Base-by-base conservation (phyloP, 2,329 filamentous ascomycete species). In the Pseudogymnoascus sp. region DNA sequence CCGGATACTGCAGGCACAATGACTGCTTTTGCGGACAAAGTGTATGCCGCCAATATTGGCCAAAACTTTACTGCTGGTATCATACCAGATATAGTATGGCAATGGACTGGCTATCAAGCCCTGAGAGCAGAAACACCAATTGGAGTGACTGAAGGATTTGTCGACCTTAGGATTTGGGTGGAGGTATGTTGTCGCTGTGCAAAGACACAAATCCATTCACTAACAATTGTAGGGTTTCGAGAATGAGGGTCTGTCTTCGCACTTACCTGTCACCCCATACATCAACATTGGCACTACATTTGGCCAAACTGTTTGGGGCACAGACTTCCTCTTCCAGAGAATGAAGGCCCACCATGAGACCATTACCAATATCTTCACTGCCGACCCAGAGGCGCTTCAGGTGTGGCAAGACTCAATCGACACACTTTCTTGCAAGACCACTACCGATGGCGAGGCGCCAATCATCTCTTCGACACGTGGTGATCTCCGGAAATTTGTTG, bases 271-370 rank as follows among this genome's bases (percentile, higher is more conserved):
- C 8, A 33, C 28, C n/a, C 28, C n/a, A 7, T 53, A 33, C 12
- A 53, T 53, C 47, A 20, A 53, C n/a, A 53, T 53, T 35, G 47
- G 47, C 47, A 53, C 47, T 20, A 53, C 28, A 53, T 53, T 33
- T 18, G 47, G 47, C 47, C 28, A 53, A 33, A 53, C 47, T 18
- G 25, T 53, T 7, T 53, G 47, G 47, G n/a, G 47, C 47, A 53
- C 47, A n/a, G 47, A 53, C 28, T 53, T 53, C 25, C 28, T 53
- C 12, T 33, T 12, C 28, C 15, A 53, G 9, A 53, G 47, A 53
- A 53, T 53, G 28, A 53, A 53, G 28, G 47, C 47, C 11, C 28
- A 53, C 25, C 33, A 53, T 33, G 47, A 53, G 15, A 15, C 47
- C 47, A 53, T 53, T 33, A 33, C 28, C n/a, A 12, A 12, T 15